A percentile compares a stretch with the other conserved stretches of the same genome.
These are phyloP conservation scores for Spergularia bocconei DNA, from an alignment of 148 eudicot species.

Conservation along the genomic window DNA sequence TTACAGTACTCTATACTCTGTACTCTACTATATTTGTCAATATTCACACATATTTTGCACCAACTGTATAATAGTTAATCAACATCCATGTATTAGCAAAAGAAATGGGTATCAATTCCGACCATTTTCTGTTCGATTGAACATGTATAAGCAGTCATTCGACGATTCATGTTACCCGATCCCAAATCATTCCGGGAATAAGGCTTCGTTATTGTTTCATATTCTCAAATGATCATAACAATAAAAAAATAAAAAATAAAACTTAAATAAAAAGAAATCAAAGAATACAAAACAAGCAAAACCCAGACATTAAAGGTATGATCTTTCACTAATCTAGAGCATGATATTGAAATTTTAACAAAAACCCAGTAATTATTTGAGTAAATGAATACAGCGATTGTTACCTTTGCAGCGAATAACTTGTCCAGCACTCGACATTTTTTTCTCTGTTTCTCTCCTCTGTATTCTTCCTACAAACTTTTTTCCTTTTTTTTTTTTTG, in stretches of 20 bases:
- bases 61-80: too few relatives aligned
- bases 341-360: background rate
- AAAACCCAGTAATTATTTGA: background rate
- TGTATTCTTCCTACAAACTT: background rate
- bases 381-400: background rate
- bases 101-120: slow-evolving; percentile 30
- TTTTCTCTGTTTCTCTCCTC: background rate
- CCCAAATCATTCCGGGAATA: too few relatives aligned
- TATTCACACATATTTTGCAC: too few relatives aligned
- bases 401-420: slow-evolving; percentile 49
- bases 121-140: background rate
- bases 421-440: slow-evolving; percentile 40
- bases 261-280: too few relatives aligned
- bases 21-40: too few relatives aligned
- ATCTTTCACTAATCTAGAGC: background rate
- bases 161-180: too few relatives aligned
- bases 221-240: too few relatives aligned
- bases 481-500: background rate
- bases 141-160: too few relatives aligned
- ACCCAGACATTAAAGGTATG: background rate
- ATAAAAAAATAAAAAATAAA: too few relatives aligned
- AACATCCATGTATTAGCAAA: background rate
- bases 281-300: too few relatives aligned
- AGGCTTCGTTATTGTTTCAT: too few relatives aligned
- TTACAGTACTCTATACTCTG: too few relatives aligned